Base-by-base conservation (phyloP, 345 rosid genomes). In the Raphanus raphanistrum region DNA sequence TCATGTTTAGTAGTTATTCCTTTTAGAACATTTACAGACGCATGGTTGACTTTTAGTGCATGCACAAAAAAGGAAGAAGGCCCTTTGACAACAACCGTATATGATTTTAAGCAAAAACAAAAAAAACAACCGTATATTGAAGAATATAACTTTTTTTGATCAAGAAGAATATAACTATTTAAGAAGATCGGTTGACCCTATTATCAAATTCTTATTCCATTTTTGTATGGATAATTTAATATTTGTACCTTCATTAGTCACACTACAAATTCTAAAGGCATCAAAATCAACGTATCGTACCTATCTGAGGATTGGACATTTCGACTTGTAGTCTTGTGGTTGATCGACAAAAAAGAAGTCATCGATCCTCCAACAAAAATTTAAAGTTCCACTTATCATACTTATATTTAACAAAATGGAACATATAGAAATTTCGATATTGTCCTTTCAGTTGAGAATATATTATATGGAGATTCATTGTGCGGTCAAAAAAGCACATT, bases 61-160 rank as follows among this genome's bases (percentile, higher is more conserved):
- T 21, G 21, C 21, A 21, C 21, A 21, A 21, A 21, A 66, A 45
- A 5, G 27, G 1, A 55, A n/a, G 11, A 45, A 45, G 5, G 4
- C 11, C 12, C 11, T 50, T 16, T 50, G 15, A n/a, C n/a, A 50
- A 50, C 7, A 13, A 10, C 10, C 13, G 58, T 67, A 76, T 70
- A 63, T 50, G 54, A 13, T 8, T 66, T 43, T 59, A 70, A 66
- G 72, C 43, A 66, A 26, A 32, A 32, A 32, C 5, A 12, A 13
- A 29, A 29, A 58, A 43, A 6, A 68, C 7, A 27, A 2, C 21
- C 21, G 21, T 21, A 21, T 21, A 21, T 21, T 21, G 48, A 11
- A 64, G 76, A 77, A 77, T 21, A 21, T 21, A 21, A 21, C 21
- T 21, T 21, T 21, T 71, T 52, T 77, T 77, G 80, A 77, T 76